Conservation (phyloP, 2,329 filamentous ascomycete species). For the Pestalotiopsis sp. region DNA sequence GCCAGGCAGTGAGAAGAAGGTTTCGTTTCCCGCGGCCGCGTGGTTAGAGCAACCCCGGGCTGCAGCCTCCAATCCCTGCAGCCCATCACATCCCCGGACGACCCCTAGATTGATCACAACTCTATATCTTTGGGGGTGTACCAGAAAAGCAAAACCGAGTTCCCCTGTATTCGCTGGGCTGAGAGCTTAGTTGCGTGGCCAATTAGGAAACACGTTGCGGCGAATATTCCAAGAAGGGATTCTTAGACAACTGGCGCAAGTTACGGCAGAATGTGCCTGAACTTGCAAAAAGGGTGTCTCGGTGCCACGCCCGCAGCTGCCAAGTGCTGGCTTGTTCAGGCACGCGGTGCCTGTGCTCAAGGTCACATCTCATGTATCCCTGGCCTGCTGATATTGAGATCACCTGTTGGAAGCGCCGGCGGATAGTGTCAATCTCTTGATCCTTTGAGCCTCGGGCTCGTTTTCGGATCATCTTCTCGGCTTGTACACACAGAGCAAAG, state of each 20-base stretch:
- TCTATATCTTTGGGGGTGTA: neutral
- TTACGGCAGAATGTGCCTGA: no score
- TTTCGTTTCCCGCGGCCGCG: neutral
- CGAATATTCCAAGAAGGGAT: neutral
- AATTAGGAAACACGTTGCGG: neutral
- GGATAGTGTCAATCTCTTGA: neutral
- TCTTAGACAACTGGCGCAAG: neutral
- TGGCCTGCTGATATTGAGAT: neutral
- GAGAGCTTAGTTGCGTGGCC: neutral
- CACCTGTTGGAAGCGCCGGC: neutral
- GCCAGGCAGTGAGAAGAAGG: neutral
- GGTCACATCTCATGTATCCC: neutral
- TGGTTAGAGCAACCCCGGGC: neutral
- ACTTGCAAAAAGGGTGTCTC: no score
- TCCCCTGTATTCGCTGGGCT: neutral
- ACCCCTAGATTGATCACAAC: conserved; percentile 7
- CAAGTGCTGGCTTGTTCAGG: no score
- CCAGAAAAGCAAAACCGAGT: neutral
- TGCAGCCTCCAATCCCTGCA: neutral
- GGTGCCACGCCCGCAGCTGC: no score
- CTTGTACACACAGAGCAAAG: neutral
- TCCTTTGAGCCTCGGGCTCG: neutral
- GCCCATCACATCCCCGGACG: conserved; percentile 4
- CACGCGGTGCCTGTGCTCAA: neutral
- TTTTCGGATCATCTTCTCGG: neutral